Base-by-base conservation (phyloP, 192 early-diverging fungal genomes). In the Ambispora gerdemannii region DNA sequence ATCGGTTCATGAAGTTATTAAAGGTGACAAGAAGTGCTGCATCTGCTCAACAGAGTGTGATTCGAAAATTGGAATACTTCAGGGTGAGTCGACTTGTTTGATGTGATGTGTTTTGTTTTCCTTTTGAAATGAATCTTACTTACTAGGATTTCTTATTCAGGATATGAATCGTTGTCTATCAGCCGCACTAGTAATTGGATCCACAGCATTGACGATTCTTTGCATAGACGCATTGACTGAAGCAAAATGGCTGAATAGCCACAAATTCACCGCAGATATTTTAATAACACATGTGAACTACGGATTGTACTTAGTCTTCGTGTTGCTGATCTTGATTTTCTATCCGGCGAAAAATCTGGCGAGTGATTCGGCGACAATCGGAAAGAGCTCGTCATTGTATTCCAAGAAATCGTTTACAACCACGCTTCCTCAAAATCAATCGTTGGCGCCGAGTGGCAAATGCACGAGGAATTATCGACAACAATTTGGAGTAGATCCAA, bases 111-210 rank as follows among this genome's bases (percentile, higher is more conserved):
- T 55, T 55, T 0, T 27, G 22, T 2, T 50, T 50, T n/a, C 3
- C 49, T 2, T 50, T n/a, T n/a, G 15, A 50, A n/a, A n/a, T 7
- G 15, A n/a, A 1, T n/a, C 20, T 20, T 50, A 50, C 20, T 20
- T 50, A 8, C 27, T 24, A 24, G 8, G 0, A 52, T 52, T 52
- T 52, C 25, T 53, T 7, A 53, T 55, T n/a, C 30, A 55, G 52
- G 62, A 69, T 33, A 69, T 69, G 67, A 69, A 69, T 34, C 34
- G 32, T 13, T 69, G 56, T 56, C 56, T 69, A 28, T 35, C 67
- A 4, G 35, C 24, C n/a, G 50, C 32, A 47, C 53, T 69, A n/a
- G 27, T 69, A 3, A 55, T 69, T 13, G 67, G 67, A 6, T 55
- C 67, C 2, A 38, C 25, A 3, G 35, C 67, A 35, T 24, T 69